Conservation (phyloP, 768 basidiomycete genomes). For the Pleurotus platypus region DNA sequence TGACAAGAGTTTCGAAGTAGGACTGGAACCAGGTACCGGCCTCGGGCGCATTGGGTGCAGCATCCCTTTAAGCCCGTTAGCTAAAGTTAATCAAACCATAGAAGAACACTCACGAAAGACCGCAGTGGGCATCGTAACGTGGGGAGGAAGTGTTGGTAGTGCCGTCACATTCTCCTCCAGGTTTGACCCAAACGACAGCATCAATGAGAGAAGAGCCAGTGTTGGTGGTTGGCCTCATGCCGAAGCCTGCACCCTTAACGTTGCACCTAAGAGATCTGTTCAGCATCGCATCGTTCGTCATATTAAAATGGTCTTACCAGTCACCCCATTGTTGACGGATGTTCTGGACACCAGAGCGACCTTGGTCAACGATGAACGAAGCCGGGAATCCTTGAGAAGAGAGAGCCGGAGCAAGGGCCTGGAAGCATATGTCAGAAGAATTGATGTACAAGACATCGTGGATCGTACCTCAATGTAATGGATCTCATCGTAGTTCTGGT, state of each 20-base stretch:
- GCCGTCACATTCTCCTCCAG: conserved; percentile 66
- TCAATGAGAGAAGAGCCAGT: conserved; percentile 54
- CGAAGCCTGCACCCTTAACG: conserved; percentile 61
- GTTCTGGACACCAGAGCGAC: conserved; percentile 60
- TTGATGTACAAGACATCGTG: not conserved
- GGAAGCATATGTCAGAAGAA: not conserved
- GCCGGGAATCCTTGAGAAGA: conserved; percentile 45
- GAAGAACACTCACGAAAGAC: conserved; percentile 34
- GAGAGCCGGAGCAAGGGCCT: conserved; percentile 50
- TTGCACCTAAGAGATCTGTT: conserved; percentile 38
- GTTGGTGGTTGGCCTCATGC: conserved; percentile 52
- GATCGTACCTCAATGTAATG: conserved; percentile 50
- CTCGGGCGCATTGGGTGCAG: conserved; percentile 52
- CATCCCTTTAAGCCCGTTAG: conserved; percentile 35
- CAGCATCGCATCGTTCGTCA: not conserved
- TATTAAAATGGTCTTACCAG: conserved; percentile 28
- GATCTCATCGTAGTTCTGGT: conserved; percentile 59
- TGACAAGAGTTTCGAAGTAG: conserved; percentile 58
- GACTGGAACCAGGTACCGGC: conserved; percentile 68
- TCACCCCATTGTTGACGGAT: conserved; percentile 60
- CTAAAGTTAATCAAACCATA: not conserved
- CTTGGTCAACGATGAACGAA: conserved; percentile 66
- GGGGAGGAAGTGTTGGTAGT: conserved; percentile 51
- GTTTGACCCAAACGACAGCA: conserved; percentile 65
- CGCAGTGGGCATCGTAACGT: conserved; percentile 52